Percentiles rank a stretch among this genome's conserved stretches.
These are phyloP conservation scores for Plasmodium sp. DNA, from an alignment of 169 alveolate genomes.

Conservation along the genomic window DNA sequence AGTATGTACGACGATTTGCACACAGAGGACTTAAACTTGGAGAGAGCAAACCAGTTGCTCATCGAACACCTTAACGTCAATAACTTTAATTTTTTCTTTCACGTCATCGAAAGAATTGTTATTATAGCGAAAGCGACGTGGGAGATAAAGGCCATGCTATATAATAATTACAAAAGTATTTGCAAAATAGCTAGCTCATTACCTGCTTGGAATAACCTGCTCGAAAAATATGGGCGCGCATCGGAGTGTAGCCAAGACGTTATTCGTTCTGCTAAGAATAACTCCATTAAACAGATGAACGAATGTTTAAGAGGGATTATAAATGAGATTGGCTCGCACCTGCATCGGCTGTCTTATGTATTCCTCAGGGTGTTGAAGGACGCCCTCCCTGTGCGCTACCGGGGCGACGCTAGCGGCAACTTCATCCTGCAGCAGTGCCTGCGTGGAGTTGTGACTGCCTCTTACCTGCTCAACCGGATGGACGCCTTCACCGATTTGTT, in stretches of 20 bases:
- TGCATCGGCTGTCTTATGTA: slow-evolving; percentile 14
- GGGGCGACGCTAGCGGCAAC: neutral
- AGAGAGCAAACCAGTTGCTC: neutral
- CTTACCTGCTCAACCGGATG: slow-evolving; percentile 32
- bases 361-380: slow-evolving; percentile 19
- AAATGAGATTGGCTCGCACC: neutral
- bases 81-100: slow-evolving; percentile 27
- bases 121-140: slow-evolving; percentile 27
- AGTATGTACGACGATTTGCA: slow-evolving; percentile 4
- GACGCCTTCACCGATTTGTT: slow-evolving; percentile 28
- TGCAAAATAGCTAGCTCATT: slow-evolving; percentile 24
- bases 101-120: slow-evolving; percentile 23
- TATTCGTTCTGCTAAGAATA: neutral
- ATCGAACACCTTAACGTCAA: neutral
- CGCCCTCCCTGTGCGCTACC: neutral
- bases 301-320: neutral
- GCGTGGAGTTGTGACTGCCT: slow-evolving; percentile 19
- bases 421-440: slow-evolving; percentile 19
- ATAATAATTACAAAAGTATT: slow-evolving; percentile 61
- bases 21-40: neutral
- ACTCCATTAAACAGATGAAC: slow-evolving; percentile 29
- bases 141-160: slow-evolving; percentile 69
- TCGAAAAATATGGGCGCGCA: slow-evolving; percentile 37
- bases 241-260: slow-evolving; percentile 12
- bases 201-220: slow-evolving; percentile 10